Conservation (phyloP, 768 basidiomycete genomes). For the Podaxis sp. region DNA sequence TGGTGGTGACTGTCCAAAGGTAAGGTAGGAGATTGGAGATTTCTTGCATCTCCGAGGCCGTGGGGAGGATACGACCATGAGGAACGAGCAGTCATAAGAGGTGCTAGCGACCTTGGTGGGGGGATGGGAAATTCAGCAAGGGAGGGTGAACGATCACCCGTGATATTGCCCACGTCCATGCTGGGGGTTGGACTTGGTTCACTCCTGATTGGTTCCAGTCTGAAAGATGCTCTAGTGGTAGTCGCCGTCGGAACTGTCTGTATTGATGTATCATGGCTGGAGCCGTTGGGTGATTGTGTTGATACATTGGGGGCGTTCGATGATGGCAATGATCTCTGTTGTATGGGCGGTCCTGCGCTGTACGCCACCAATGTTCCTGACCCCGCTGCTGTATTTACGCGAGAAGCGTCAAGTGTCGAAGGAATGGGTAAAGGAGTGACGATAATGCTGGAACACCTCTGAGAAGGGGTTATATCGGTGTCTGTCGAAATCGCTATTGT, state of each 20-base stretch:
- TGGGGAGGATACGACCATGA: neutral
- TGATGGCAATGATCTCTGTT: neutral
- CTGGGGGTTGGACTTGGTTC: neutral
- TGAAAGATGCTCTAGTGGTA: neutral
- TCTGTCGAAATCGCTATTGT: neutral
- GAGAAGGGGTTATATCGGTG: neutral
- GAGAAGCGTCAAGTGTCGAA: neutral
- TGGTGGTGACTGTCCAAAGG: neutral
- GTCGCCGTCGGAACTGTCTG: neutral
- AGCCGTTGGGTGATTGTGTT: neutral
- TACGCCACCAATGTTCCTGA: neutral
- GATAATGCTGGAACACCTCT: neutral
- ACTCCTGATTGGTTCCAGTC: neutral
- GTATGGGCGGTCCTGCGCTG: too few relatives aligned
- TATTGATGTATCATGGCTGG: neutral
- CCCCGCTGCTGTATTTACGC: neutral
- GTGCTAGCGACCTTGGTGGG: neutral
- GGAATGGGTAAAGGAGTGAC: neutral
- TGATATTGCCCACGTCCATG: neutral
- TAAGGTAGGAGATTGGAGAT: neutral
- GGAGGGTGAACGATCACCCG: conserved; percentile 1
- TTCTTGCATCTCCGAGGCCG: neutral
- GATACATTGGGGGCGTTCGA: neutral
- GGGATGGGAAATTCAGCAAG: conserved; percentile 8
- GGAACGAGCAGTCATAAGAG: neutral